These are phyloP conservation scores for Platanthera zijinensis DNA, from an alignment of 106 monocot species.

Conservation along the genomic window DNA sequence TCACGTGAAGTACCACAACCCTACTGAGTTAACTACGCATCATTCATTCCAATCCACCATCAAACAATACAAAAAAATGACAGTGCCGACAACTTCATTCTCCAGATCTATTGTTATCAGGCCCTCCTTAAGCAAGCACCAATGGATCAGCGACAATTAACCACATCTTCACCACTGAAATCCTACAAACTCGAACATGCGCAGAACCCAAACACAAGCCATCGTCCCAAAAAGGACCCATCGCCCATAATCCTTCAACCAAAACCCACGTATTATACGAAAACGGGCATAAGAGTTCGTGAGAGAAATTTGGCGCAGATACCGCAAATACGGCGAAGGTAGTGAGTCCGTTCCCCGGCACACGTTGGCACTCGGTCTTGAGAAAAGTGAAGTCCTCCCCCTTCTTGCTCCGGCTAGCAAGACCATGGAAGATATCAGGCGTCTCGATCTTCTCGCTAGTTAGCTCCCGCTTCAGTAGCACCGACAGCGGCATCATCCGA, in stretches of 20 bases:
- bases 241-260: not conserved
- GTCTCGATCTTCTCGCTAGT: constrained; percentile 50
- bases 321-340: constrained; percentile 82
- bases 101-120: no score
- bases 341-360: constrained; percentile 34
- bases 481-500: constrained; percentile 63
- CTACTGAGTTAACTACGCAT: no score
- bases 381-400: constrained; percentile 87
- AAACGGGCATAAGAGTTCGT: not conserved
- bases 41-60: no score
- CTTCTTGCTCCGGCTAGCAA: constrained; percentile 72
- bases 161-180: no score
- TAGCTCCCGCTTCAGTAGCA: constrained; percentile 66
- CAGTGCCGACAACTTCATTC: no score
- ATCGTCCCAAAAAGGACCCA: not conserved
- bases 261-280: not conserved
- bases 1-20: no score
- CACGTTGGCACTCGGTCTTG: constrained; percentile 57
- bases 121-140: no score
- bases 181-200: no score
- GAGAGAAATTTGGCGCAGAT: constrained; percentile 3
- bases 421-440: constrained; percentile 60
- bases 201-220: not conserved
- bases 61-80: no score
- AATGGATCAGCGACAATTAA: no score